Percentiles rank a stretch among this genome's conserved stretches.
Evolutionary conservation across 495 filamentous ascomycete genomes (phyloP).

Genomic region (Tuber microsphaerosporum): DNA sequence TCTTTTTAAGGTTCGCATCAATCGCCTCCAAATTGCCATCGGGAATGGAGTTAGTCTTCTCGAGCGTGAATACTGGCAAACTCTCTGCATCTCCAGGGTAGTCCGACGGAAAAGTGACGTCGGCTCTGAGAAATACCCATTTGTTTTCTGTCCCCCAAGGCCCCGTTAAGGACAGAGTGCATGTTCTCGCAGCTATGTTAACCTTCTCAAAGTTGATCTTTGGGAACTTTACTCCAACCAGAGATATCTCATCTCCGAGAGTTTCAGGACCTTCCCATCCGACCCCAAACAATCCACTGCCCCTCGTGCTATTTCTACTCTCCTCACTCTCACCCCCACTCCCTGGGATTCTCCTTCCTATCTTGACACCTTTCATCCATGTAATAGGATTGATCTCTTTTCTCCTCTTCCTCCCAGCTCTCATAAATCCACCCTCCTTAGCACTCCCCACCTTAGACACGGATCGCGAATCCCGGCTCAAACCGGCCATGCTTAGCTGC

Average conservation of each 20-base stretch:
- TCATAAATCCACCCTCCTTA: slow-evolving; percentile 47
- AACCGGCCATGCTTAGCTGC: slow-evolving; percentile 29
- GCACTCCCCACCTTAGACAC: slow-evolving; percentile 17
- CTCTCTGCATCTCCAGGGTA: slow-evolving; percentile 60
- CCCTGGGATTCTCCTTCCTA: slow-evolving; percentile 49
- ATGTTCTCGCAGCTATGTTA: slow-evolving; percentile 63
- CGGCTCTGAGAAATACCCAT: slow-evolving; percentile 68
- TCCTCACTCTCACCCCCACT: slow-evolving; percentile 25
- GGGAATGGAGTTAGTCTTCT: slow-evolving; percentile 71
- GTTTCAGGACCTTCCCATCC: slow-evolving; percentile 72
- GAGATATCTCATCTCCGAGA: slow-evolving; percentile 78
- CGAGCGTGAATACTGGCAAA: slow-evolving; percentile 60
- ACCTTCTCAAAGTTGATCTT: slow-evolving; percentile 86
- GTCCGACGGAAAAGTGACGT: slow-evolving; percentile 66
- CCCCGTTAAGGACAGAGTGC: slow-evolving; percentile 71
- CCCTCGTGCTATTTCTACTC: slow-evolving; percentile 27
- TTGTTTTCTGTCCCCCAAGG: slow-evolving; percentile 73
- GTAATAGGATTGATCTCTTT: slow-evolving; percentile 69
- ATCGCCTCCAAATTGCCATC: slow-evolving; percentile 60
- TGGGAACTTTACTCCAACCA: slow-evolving; percentile 70
- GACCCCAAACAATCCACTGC: slow-evolving; percentile 36
- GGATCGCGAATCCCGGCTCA: slow-evolving; percentile 10
- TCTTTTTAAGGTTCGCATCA: slow-evolving; percentile 59
- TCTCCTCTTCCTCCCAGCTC: slow-evolving; percentile 51
- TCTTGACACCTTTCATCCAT: slow-evolving; percentile 92